Base-by-base conservation (phyloP, 169 alveolate species). In the Plasmodium chabaudi region DNA sequence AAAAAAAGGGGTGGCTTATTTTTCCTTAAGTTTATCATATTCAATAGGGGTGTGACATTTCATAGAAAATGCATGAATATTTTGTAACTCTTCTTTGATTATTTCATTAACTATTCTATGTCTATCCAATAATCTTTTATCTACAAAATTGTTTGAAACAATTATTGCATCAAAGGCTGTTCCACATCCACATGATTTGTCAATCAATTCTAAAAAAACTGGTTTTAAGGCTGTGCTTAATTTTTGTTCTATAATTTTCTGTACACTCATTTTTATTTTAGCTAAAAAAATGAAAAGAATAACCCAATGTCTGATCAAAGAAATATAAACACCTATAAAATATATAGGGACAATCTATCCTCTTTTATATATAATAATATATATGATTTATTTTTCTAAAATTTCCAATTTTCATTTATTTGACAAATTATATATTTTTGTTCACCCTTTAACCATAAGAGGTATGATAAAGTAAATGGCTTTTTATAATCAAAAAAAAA, bases 161-260 rank as follows among this genome's bases (percentile, higher is more conserved):
- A 95, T 92, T 13, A 72, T 71, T 25, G 95, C 94, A 74, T 94
- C 94, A 72, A 95, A 95, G 34, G 97, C 89, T 10, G 96, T 94
- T 61, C 97, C 97, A 84, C 97, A 95, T 13, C 94, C 97, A 51
- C 96, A 95, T 0, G 96, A 93, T 19, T 94, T 92, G 91, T 95
- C 97, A 34, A 95, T 75, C 61, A 95, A 82, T 13, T 93, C 94
- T 46, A 93, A 89, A 73, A 95, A 55, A 60, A 92, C 70, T 13
- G 97, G 96, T 72, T 94, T 91, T 63, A 96, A 68, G 63, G 95
- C 91, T 17, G 87, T 56, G 88, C 93, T 72, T 63, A 96, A 84
- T 46, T 95, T 92, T 84, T 96, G 95, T 87, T 94, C 95, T 19
- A 94, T 57, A 9, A 82, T 49, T 61, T 82, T 82, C 74, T 82